Evolutionary conservation across 306 rosid species (phyloP), one percentile per base, ranked within the genome.

Genomic region (Pachyrhizus erosus): DNA sequence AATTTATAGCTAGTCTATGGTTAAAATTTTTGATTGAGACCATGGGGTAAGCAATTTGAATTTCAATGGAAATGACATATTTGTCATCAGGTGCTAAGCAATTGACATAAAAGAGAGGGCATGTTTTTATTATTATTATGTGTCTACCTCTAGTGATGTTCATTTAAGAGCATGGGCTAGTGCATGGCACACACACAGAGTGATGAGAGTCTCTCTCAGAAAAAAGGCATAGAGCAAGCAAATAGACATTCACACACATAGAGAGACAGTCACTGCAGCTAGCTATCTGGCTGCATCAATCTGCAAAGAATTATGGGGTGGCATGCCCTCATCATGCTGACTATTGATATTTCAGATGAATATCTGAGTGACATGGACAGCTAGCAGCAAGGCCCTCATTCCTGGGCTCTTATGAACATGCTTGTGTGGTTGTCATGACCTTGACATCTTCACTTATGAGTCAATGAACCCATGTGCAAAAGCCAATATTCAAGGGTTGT

Each of bases 401-500:
- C 62, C 79, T 85, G 61, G 48, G 48, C 78, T 70, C 11, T 68
- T 81, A 75, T 40, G 65, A 87, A 86, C 92, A 86, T 81, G 89
- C 80, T 42, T 55, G 62, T 77, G 87, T 88, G 90, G 79, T 77
- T 83, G 88, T 84, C 90, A 86, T 84, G 87, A 91, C 65, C 87
- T 82, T 85, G 93, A 83, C 92, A 85, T 80, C 78, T 80, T 85
- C 75, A 79, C 76, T 57, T 64, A 55, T 26, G 58, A 67, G 86
- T 71, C 71, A 79, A 83, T 86, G 76, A 75, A 65, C 71, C 89
- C 98, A 94, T 91, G 98, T 94, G 72, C 94, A 37, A 94, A 94
- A 90, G 91, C 94, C 97, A 86, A 80, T 0, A 29, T 90, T 88
- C 60, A 62, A 84, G 92, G 90, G 87, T 23, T 77, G 8, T 86